Evolutionary conservation across 345 rosid species (phyloP), one percentile per base, ranked within the genome.

Genomic region (Nasturtium officinale): DNA sequence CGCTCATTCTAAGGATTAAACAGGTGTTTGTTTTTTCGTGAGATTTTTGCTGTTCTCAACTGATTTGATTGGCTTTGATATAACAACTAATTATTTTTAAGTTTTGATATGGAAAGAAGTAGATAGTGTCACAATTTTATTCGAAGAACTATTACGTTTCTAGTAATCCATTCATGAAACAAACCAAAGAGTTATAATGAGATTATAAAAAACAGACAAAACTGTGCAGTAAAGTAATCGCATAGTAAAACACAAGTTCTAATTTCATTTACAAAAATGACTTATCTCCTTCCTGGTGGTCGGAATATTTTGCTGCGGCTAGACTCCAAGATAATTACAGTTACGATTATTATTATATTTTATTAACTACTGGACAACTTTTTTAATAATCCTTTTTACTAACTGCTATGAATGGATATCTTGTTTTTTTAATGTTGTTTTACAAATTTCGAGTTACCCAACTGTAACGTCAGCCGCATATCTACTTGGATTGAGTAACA

Each of bases 401-500:
- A n/a, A n/a, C n/a, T n/a, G n/a, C n/a, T n/a, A n/a, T n/a, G n/a
- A n/a, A n/a, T n/a, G n/a, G n/a, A n/a, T n/a, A n/a, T n/a, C 2
- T n/a, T 25, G 35, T 63, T 26, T 26, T 26, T 26, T 26, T 26
- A 5, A 30, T 30, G 33, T 30, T 30, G 33, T 6, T 11, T 32
- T 28, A 28, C 16, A 28, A 62, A 45, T 62, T 11, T 45, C 38
- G 55, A 16, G 56, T 51, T 66, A 38, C 72, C 72, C 28, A 28
- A 67, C 51, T 26, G 18, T 64, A 53, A 21, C 60, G 47, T 65
- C 60, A 37, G 51, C 60, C 3, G 33, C 61, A 53, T 25, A 10
- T 37, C 50, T 67, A 42, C 53, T 42, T 56, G 23, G 53, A 56
- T 8, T 43, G 64, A 13, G 54, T 53, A 55, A 69, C 32, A 43